Base-by-base conservation (phyloP, 805 yeast genomes). In the Ascoidea tarda region DNA sequence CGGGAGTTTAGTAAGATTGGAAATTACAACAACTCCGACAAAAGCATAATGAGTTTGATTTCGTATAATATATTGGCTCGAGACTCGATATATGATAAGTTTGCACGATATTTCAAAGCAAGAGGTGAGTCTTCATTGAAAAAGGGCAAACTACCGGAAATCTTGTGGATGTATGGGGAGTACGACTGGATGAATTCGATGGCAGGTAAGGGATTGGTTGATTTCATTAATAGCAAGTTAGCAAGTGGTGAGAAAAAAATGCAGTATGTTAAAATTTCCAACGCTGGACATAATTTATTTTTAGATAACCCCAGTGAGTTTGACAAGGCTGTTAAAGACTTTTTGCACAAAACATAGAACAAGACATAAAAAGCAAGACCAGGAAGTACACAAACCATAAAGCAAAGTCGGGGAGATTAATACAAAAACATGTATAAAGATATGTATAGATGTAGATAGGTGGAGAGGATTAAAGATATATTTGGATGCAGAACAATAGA, bases 231-330 rank as follows among this genome's bases (percentile, higher is more conserved):
- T 10, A 6, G 33, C 5, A 47, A 48, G 6, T 61, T 66, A 31
- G 46, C 49, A 16, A 46, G 50, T 0, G 62, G 57, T 0, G 14
- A 45, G 1, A 51, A 52, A 1, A 60, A 47, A 8, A 62, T 67
- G 4, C 55, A 57, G 6, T 62, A 73, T 33, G 55, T 63, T 33
- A 68, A 69, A 51, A 64, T 84, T 8, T 68, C 63, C 8, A 69
- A 79, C 53, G 77, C 85, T 6, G 95, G 95, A 0, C 95, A 87
- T 63, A 90, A 87, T 61, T 61, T 87, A 10, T 85, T 84, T 58
- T 67, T 87, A 53, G 95, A 87, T 60, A 84, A 84, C 57, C 72
- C 76, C 28, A 56, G 61, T 12, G 71, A 59, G 38, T 87, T 85
- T 61, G 78, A 83, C 61, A 57, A 59, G 3, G 57, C 75, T 54